Evolutionary conservation across 164 flowering plant genomes (phyloP).

Genomic region (Magnolia officinalis): DNA sequence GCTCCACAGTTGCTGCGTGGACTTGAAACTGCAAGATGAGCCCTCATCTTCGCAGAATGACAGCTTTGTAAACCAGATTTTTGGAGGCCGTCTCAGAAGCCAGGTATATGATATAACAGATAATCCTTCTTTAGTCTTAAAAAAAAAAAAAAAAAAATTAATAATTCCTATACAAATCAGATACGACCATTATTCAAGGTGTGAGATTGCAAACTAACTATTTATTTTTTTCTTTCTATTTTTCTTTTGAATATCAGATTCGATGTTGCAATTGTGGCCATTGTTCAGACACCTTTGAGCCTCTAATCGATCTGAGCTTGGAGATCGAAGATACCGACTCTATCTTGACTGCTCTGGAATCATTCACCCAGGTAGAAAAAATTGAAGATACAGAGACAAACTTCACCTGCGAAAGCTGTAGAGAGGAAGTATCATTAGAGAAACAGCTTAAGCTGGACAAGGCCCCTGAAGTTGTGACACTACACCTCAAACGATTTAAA

Average conservation of each 20-base stretch:
- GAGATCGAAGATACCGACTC: constrained; percentile 66
- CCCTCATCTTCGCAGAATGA: constrained; percentile 15
- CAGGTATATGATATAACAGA: constrained; percentile 35
- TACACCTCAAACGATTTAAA: constrained; percentile 91
- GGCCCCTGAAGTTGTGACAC: constrained; percentile 58
- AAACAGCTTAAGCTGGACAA: constrained; percentile 69
- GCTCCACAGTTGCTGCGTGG: constrained; percentile 33
- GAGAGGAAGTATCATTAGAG: constrained; percentile 55
- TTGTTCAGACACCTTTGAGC: constrained; percentile 67
- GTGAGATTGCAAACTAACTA: neutral
- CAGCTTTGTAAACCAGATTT: constrained; percentile 58
- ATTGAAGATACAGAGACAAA: constrained; percentile 62
- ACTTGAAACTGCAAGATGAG: neutral
- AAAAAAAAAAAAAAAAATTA: too few species aligned
- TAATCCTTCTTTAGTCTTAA: too few species aligned
- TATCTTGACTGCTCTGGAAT: constrained; percentile 58
- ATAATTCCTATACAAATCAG: neutral
- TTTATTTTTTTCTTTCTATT: neutral
- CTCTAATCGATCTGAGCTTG: constrained; percentile 71
- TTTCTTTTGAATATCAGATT: constrained; percentile 46
- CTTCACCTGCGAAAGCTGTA: constrained; percentile 66
- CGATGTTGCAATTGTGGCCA: constrained; percentile 74
- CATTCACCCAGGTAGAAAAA: constrained; percentile 76
- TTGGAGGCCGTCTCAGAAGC: constrained; percentile 87
- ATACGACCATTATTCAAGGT: neutral